Conservation (phyloP, 805 yeast species). For the Teunomyces kruisii region DNA sequence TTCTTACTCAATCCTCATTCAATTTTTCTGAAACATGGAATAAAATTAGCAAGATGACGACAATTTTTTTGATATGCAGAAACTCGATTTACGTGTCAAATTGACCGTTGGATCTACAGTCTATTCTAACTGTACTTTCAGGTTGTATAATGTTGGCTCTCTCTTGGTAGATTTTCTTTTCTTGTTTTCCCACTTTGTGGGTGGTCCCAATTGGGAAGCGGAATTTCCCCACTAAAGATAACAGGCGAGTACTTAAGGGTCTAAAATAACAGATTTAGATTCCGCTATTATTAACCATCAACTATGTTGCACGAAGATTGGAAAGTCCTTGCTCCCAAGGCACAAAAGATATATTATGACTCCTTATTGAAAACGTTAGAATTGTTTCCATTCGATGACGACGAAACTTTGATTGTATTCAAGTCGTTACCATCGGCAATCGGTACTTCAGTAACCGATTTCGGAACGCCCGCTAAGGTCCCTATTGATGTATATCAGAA, state of each 20-base stretch:
- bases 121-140: too few relatives aligned
- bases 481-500: constrained; percentile 16
- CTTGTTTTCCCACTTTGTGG: too few relatives aligned
- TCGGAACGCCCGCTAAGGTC: constrained; percentile 19
- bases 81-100: too few relatives aligned
- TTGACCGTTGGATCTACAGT: too few relatives aligned
- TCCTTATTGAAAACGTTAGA: constrained; percentile 17
- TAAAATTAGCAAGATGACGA: too few relatives aligned
- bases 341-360: constrained; percentile 11
- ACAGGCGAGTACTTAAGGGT: background rate
- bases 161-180: too few relatives aligned
- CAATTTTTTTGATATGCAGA: too few relatives aligned
- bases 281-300: background rate
- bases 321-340: constrained; percentile 15
- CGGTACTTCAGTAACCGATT: constrained; percentile 15
- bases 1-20: too few relatives aligned
- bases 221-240: background rate
- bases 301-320: constrained; percentile 17
- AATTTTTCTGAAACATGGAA: too few relatives aligned
- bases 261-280: background rate
- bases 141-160: too few relatives aligned
- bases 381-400: constrained; percentile 18
- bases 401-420: constrained; percentile 8
- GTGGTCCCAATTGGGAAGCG: too few relatives aligned
- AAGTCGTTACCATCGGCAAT: constrained; percentile 18